Evolutionary conservation across 805 yeast species (phyloP), one percentile per base, ranked within the genome.

Genomic region (Pichia paraexigua): DNA sequence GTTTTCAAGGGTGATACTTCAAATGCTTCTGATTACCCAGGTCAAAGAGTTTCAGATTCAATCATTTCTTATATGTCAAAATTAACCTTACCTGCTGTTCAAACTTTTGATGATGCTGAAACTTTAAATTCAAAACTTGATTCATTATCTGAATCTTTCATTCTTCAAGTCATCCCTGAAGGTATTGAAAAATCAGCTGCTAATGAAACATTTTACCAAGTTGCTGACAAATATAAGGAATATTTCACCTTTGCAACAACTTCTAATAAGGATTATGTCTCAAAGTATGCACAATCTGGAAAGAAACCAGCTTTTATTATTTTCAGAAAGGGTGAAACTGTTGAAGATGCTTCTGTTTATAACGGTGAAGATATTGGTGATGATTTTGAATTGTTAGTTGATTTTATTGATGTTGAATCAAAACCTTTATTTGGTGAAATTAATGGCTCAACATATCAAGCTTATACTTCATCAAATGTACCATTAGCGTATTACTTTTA

Each of bases 401-500:
- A 69, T 37, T 85, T 83, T 64, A 70, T 83, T 59, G 68, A 70
- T 50, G 67, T 71, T 58, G 94, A 90, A 72, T 69, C 84, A 46
- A 77, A 86, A 66, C 97, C 97, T 52, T 75, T 79, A 62, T 84
- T 91, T 61, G 96, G 95, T 63, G 97, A 91, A 70, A 80, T 92
- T 58, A 82, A 81, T 63, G 90, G 94, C 58, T 75, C 79, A 49
- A 84, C 94, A 57, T 94, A 85, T 77, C 73, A 77, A 69, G 65
- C 75, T 42, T 94, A 91, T 75, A 80, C 87, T 77, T 71, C 75
- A 51, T 72, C 90, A 53, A 77, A 80, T 37, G 58, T 81, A 51
- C 99, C 99, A 56, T 71, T 94, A 58, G 95, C 88, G 50, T 92
- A 91, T 77, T 82, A 86, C 68, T 94, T 94, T 75, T 89, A 87